phyloP scores from a whole-genome alignment of 371 early-diverging fungal genomes.

The Entomophthora muscae region DNA sequence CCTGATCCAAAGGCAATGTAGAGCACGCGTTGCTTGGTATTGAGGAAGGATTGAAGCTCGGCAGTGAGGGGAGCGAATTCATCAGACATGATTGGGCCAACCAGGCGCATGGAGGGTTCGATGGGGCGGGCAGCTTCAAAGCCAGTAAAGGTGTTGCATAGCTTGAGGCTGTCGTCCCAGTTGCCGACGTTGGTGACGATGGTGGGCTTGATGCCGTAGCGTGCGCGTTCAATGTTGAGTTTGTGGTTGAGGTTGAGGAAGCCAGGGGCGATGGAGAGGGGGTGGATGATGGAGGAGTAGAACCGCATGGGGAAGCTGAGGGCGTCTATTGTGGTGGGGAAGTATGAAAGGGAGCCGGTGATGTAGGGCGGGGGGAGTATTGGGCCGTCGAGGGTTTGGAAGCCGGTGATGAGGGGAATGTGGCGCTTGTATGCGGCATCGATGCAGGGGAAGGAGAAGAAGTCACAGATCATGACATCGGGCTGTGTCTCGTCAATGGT shows the following conservation, averaged over 20 bases:
- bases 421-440: slow-evolving; percentile 7
- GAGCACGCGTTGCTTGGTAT: no score
- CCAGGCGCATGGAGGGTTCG: no score
- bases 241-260: neutral
- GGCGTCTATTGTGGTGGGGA: neutral
- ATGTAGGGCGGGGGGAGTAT: no score
- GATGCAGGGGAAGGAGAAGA: slow-evolving; percentile 4
- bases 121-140: no score
- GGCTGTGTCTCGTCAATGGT: neutral
- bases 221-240: neutral
- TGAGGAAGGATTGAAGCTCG: no score
- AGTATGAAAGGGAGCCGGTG: slow-evolving; percentile 1
- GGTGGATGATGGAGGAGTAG: neutral
- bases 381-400: neutral
- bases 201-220: neutral
- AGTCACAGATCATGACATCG: slow-evolving; percentile 10
- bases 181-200: neutral
- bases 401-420: slow-evolving; percentile 4
- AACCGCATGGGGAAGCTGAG: neutral
- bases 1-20: no score
- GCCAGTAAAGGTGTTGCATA: no score
- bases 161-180: no score
- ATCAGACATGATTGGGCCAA: no score
- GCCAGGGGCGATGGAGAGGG: neutral
- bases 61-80: no score